phyloP scores from a whole-genome alignment of 768 basidiomycete genomes.

The Brasilioporus rufonigricans region DNA sequence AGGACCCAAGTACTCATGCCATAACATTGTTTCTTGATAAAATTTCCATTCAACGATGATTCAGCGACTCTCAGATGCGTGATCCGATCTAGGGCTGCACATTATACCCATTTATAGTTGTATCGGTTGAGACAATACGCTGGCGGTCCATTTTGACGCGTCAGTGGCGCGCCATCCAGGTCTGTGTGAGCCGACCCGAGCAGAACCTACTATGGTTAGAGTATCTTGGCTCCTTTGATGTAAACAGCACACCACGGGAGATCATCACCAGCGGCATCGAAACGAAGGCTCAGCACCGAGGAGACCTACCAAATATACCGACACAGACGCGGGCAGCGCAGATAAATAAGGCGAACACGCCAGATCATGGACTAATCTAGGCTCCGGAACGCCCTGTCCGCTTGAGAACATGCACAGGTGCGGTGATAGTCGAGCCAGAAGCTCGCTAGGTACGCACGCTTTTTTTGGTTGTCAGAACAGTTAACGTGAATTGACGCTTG shows the following conservation, averaged over 20 bases:
- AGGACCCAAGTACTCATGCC: too few relatives aligned
- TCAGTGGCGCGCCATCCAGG: neutral
- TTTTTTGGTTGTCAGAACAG: neutral
- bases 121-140: neutral
- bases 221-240: too few relatives aligned
- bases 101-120: neutral
- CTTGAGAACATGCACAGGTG: conserved; percentile 1
- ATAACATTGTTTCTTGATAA: too few relatives aligned
- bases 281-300: neutral
- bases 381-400: neutral
- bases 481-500: neutral
- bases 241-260: too few relatives aligned
- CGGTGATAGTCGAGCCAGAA: neutral
- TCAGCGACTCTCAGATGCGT: too few relatives aligned
- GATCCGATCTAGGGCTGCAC: neutral
- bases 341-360: neutral
- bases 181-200: neutral
- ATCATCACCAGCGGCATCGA: neutral
- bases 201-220: too few relatives aligned
- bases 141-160: neutral
- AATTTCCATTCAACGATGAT: too few relatives aligned
- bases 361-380: neutral
- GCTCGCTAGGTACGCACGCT: neutral
- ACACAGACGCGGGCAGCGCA: neutral
- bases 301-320: too few relatives aligned